These are phyloP conservation scores for Aciculoconidium aculeatum DNA, from an alignment of 805 yeast genomes.

Conservation along the genomic window DNA sequence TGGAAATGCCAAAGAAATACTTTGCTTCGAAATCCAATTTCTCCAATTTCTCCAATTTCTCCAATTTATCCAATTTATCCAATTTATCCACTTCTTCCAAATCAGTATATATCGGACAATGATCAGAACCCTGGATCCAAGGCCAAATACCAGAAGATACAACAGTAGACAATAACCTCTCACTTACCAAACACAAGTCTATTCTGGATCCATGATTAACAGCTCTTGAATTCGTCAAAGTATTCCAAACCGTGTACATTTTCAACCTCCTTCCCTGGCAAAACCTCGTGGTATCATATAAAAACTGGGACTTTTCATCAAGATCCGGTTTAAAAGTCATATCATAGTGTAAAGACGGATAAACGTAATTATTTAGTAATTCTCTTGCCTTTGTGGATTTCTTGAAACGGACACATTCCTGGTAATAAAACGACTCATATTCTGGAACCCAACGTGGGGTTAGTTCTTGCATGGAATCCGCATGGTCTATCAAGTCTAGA, in stretches of 20 bases:
- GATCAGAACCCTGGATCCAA: constrained; percentile 79
- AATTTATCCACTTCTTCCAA: constrained; percentile 27
- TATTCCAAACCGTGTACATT: constrained; percentile 92
- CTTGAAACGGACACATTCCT: constrained; percentile 32
- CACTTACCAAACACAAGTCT: constrained; percentile 62
- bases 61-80: constrained; percentile 7
- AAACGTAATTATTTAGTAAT: constrained; percentile 23
- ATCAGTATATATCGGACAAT: constrained; percentile 85
- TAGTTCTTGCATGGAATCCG: constrained; percentile 53
- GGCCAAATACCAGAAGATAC: constrained; percentile 57
- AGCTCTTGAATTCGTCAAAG: constrained; percentile 67
- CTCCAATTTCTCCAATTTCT: constrained; percentile 4
- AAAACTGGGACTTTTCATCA: constrained; percentile 18
- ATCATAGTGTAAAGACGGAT: constrained; percentile 14
- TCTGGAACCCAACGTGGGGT: constrained; percentile 20
- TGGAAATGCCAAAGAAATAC: constrained; percentile 14
- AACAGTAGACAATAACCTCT: constrained; percentile 24
- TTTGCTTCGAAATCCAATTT: constrained; percentile 19
- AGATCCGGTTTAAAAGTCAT: constrained; percentile 1
- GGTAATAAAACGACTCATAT: constrained; percentile 22
- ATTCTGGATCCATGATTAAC: constrained; percentile 84
- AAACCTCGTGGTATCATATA: constrained; percentile 56
- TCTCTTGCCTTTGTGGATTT: constrained; percentile 22
- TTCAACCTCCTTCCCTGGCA: constrained; percentile 51
- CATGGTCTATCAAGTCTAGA: constrained; percentile 76